These are phyloP conservation scores for Klebsormidium nitens DNA, from an alignment of 139 green algal species.

Conservation along the genomic window DNA sequence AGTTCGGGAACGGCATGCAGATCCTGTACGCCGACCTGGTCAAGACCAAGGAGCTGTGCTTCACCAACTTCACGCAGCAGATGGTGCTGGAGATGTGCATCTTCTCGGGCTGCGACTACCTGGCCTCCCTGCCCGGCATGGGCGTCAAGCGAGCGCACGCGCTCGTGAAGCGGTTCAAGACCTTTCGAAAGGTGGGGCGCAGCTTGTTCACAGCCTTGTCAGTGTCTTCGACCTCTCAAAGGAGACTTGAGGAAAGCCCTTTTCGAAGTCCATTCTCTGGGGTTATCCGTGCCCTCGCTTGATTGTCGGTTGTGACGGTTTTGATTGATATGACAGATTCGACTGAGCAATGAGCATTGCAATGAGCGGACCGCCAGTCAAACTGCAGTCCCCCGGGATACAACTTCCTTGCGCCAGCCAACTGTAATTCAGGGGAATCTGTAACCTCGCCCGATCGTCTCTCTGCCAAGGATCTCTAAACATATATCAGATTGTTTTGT, in stretches of 20 bases:
- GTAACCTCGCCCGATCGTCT: too few relatives aligned
- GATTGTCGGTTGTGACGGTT: neutral
- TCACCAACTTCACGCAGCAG: slow-evolving; percentile 60
- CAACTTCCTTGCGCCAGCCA: neutral
- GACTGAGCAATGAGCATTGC: neutral
- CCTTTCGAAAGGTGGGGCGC: slow-evolving; percentile 59
- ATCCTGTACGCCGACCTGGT: slow-evolving; percentile 30
- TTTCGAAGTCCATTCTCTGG: slow-evolving; percentile 9
- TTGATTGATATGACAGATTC: neutral
- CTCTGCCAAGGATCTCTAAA: too few relatives aligned
- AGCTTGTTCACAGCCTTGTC: too few relatives aligned
- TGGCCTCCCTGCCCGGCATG: slow-evolving; percentile 64
- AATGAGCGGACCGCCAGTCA: neutral
- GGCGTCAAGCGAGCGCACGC: slow-evolving; percentile 87
- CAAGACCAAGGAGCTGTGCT: slow-evolving; percentile 19
- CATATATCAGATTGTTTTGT: too few relatives aligned
- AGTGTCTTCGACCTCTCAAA: too few relatives aligned
- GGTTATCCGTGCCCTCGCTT: neutral
- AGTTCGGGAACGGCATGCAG: slow-evolving; percentile 67
- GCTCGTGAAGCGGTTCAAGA: slow-evolving; percentile 58
- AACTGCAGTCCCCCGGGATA: neutral
- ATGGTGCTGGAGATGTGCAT: slow-evolving; percentile 96
- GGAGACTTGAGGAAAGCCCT: neutral
- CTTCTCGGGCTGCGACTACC: slow-evolving; percentile 93
- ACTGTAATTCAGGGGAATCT: too few relatives aligned